Evolutionary conservation across 2,329 filamentous ascomycete genomes (phyloP), one percentile per base, ranked within the genome.

Genomic region (Phaeomoniella chlamydospora): DNA sequence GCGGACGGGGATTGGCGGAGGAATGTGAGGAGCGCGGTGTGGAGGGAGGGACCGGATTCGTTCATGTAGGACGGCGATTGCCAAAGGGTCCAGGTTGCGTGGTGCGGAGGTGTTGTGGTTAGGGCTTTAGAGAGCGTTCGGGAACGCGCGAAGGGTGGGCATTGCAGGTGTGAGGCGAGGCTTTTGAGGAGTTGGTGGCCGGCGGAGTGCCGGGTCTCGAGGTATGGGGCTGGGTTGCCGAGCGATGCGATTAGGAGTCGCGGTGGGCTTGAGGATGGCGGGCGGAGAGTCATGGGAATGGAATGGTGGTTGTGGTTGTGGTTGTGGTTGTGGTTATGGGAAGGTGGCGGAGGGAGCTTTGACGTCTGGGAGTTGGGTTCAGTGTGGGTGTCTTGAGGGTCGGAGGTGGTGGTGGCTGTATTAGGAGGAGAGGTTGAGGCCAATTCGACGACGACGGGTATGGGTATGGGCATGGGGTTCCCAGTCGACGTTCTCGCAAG

Each of bases 21-120:
- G 39, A 70, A 65, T n/a, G 72, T 61, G 29, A 65, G 67, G 65
- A 80, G 86, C 2, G 78, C 75, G 2, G 65, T 64, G 3, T 71
- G 62, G 0, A 94, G 70, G 40, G 77, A 81, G 0, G 68, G 65
- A 0, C 90, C 90, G 2, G 77, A 83, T 3, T 80, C 62, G 53
- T 96, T 98, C 90, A 98, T 96, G 19, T 78, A 59, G 0, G 72
- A 74, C 0, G 79, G 74, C 18, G 77, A 85, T 53, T 90, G 78
- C 58, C 83, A 76, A 12, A 92, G 65, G 2, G 73, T 80, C 51
- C 72, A 75, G 26, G 68, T 72, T 57, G 68, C 48, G 60, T 37
- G 34, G 35, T 59, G 44, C 3, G 63, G 70, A 34, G 66, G 61
- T 17, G 65, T 45, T 36, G 69, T 69, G 3, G 67, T 53, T 34